Evolutionary conservation across 2,329 filamentous ascomycete species (phyloP), one percentile per base, ranked within the genome.

Genomic region (Aspergillus thermomutatus): DNA sequence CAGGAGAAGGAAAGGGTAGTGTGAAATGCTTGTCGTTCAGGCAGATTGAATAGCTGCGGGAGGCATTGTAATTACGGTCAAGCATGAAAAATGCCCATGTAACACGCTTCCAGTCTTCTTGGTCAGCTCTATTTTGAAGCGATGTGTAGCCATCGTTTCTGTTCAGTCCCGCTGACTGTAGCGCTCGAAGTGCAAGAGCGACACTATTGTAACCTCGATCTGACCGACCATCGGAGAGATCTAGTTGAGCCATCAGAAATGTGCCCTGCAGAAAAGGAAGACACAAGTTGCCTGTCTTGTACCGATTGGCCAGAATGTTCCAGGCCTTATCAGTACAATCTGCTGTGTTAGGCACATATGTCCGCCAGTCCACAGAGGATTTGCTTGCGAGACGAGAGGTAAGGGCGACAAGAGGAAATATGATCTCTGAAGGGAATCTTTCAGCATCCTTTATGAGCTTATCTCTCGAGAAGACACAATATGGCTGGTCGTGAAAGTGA

Each of bases 1-100:
- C 37, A 1, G 49, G 34, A 3, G 54, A 49, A 5, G 65, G 66
- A 48, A 66, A 67, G 1, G 58, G 47, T 4, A 68, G 49, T 2
- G 61, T 65, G 40, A 67, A 68, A 23, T 65, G 62, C 19, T 65
- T 68, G 31, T 67, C 64, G 1, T 64, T 54, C 1, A 68, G 64
- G 41, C 64, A 66, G 0, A 66, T 21, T 1, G 66, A 68, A 34
- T 67, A 67, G 25, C 60, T 64, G 17, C 64, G 59, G 2, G 65
- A 67, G 7, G 65, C 64, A 37, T 65, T 65, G 28, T 67, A 67
- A 4, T 56, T 62, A 50, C 66, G 64, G 49, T 68, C 65, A 19
- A 68, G 58, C 61, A 67, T 67, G 40, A 68, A 68, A 43, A 60
- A 68, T 3, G 65, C 61, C 66, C 66, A 68, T 0, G 64, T 63